phyloP scores from a whole-genome alignment of 2,329 filamentous ascomycete species.

The Colletotrichum incanum region DNA sequence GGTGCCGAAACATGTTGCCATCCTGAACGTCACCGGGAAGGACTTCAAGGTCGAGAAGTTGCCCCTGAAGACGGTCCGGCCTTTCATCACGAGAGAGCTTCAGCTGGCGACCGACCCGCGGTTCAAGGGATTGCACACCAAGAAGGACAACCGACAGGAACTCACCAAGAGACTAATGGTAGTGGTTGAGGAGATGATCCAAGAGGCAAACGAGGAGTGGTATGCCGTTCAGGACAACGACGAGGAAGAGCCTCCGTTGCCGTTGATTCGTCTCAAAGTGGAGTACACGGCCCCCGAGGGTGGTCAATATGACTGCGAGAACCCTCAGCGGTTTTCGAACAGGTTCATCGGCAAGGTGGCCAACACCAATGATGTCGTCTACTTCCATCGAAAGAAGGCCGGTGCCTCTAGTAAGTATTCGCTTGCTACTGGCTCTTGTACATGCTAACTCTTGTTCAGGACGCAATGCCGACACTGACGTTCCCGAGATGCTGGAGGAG shows the following conservation, averaged over 20 bases:
- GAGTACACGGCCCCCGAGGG: conserved; percentile 91
- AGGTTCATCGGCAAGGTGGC: conserved; percentile 92
- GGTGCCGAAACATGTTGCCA: conserved; percentile 90
- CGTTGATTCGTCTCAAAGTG: conserved; percentile 90
- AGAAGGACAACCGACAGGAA: conserved; percentile 86
- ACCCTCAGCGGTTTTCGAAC: conserved; percentile 96
- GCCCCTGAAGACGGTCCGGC: conserved; percentile 88
- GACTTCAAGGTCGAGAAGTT: conserved; percentile 87
- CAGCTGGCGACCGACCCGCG: conserved; percentile 81
- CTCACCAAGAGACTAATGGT: conserved; percentile 83
- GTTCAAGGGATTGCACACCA: conserved; percentile 83
- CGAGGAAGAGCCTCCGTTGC: conserved; percentile 77
- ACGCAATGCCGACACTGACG: conserved; percentile 66
- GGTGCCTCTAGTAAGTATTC: conserved; percentile 60
- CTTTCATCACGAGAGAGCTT: conserved; percentile 90
- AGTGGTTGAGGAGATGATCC: conserved; percentile 89
- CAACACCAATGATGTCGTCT: conserved; percentile 93
- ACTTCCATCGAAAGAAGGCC: conserved; percentile 93
- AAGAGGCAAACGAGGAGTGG: conserved; percentile 88
- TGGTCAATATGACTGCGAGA: conserved; percentile 90
- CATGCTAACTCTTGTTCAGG: conserved; percentile 41
- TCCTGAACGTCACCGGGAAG: conserved; percentile 86
- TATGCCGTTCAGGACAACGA: conserved; percentile 79
- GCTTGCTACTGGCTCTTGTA: conserved; percentile 4
- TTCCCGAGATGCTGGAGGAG: conserved; percentile 76